Evolutionary conservation across 768 basidiomycete genomes (phyloP).

Genomic region (Boletus rubescentipes): DNA sequence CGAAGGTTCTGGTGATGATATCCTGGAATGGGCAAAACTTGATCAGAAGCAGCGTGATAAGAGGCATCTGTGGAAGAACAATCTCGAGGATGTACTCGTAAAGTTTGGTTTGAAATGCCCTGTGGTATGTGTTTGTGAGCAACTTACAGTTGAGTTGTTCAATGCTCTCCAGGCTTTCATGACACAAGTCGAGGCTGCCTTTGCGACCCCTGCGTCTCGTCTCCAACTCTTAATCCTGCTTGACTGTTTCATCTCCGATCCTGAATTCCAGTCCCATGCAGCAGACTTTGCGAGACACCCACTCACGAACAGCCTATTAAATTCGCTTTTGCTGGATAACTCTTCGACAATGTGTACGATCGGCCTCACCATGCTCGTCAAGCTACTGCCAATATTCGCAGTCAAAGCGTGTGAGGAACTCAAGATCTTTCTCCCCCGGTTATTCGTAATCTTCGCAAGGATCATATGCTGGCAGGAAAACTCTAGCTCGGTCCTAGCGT

Average conservation of each 20-base stretch:
- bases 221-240: slow-evolving; percentile 71
- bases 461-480: slow-evolving; percentile 74
- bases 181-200: slow-evolving; percentile 63
- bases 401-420: slow-evolving; percentile 57
- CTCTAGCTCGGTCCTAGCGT: slow-evolving; percentile 33
- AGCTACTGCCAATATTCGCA: slow-evolving; percentile 73
- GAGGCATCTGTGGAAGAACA: slow-evolving; percentile 69
- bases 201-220: slow-evolving; percentile 56
- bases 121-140: slow-evolving; percentile 48
- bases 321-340: slow-evolving; percentile 70
- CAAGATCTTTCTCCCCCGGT: slow-evolving; percentile 57
- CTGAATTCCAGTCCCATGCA: slow-evolving; percentile 50
- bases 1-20: slow-evolving; percentile 70
- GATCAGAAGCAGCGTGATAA: slow-evolving; percentile 60
- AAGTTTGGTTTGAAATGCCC: slow-evolving; percentile 62
- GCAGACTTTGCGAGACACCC: slow-evolving; percentile 56
- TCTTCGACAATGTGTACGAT: slow-evolving; percentile 71
- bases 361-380: slow-evolving; percentile 62
- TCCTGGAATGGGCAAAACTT: slow-evolving; percentile 71
- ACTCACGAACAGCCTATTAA: slow-evolving; percentile 61
- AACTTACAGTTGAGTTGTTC: slow-evolving; percentile 8
- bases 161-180: slow-evolving; percentile 57
- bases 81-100: slow-evolving; percentile 74
- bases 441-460: slow-evolving; percentile 68
- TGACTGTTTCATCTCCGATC: slow-evolving; percentile 56